Base-by-base conservation (phyloP, 176 grass and related monocot genomes). In the Triticum aestivum region DNA sequence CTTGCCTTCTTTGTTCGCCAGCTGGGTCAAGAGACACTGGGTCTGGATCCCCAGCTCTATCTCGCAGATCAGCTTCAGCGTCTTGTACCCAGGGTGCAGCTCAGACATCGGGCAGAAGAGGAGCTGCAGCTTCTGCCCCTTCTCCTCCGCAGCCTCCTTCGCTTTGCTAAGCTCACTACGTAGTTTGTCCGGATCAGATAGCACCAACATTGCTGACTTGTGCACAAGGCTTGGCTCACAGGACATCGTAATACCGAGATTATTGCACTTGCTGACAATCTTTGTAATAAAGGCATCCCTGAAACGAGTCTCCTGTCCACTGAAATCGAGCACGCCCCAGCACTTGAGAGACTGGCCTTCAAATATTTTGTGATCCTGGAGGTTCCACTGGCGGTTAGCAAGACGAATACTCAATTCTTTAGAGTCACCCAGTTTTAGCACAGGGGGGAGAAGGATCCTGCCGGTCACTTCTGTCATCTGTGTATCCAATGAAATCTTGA, bases 61-160 rank as follows among this genome's bases (percentile, higher is more conserved):
- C 62, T 92, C 91, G 15, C 81, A 92, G 26, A 89, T 87, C 61
- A 92, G 54, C 87, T 92, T 92, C 37, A 92, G 87, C 18, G 47
- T 84, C 81, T 92, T 92, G 87, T 92, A 92, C 27, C 91, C 91
- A 14, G 61, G 69, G 47, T 89, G 84, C 69, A 80, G 68, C 9
- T 87, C 69, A 5, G 84, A 89, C 87, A 92, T 89, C 0, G 84
- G 82, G 62, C 91, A 92, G 81, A 92, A 88, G 18, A 92, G 84
- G 38, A 92, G 77, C 77, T 87, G 87, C 49, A 89, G 56, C 63
- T 15, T 79, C 34, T 81, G 75, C 21, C 26, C 61, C 42, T 64
- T 62, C 6, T 5, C 41, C 32, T 7, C 87, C 33, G 84, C 78
- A 12, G 47, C 70, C n/a, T 87, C 76, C 35, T 87, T 89, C 3